Evolutionary conservation across 352 stramenopile genomes (phyloP), one percentile per base, ranked within the genome.

Genomic region (Phytophthora podocarpi): DNA sequence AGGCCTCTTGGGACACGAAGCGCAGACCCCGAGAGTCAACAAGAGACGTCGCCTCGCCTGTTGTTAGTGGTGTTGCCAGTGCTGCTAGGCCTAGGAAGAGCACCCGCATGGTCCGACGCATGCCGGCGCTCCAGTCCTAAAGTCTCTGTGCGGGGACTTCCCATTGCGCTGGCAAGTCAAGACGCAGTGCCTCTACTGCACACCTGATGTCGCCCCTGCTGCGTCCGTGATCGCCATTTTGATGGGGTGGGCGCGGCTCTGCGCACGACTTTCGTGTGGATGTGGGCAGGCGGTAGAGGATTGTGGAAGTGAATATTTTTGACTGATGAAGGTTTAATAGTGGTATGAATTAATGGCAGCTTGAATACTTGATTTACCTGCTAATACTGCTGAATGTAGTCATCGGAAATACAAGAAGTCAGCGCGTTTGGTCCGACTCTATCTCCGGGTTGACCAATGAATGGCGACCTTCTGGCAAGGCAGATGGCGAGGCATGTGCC

Each of bases 1-100:
- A 85, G 16, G 76, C 76, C 5, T 74, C 63, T 11, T 51, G 46
- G 11, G 71, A 76, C 11, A 74, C 63, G 59, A 90, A 90, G n/a
- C 49, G 47, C 39, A 90, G 61, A 0, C 76, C 80, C 5, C 46
- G 28, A 3, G 49, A 26, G 62, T 87, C 78, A 10, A 43, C 54
- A 4, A 76, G 41, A 13, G 64, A 43, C 24, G 36, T 23, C 10
- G 24, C 42, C 15, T 23, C 26, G 40, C 13, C 35, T 9, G n/a
- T 16, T 21, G n/a, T n/a, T n/a, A n/a, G n/a, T n/a, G n/a, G n/a
- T n/a, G n/a, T n/a, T n/a, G n/a, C n/a, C n/a, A n/a, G n/a, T n/a
- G n/a, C n/a, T n/a, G 24, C 41, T 15, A 37, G 41, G 16, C 43
- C 43, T 36, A 69, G 45, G 46, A 61, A 55, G 20, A 68, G 48